These are phyloP conservation scores for Astrocystis sublimbata DNA, from an alignment of 495 filamentous ascomycete species.

Conservation along the genomic window DNA sequence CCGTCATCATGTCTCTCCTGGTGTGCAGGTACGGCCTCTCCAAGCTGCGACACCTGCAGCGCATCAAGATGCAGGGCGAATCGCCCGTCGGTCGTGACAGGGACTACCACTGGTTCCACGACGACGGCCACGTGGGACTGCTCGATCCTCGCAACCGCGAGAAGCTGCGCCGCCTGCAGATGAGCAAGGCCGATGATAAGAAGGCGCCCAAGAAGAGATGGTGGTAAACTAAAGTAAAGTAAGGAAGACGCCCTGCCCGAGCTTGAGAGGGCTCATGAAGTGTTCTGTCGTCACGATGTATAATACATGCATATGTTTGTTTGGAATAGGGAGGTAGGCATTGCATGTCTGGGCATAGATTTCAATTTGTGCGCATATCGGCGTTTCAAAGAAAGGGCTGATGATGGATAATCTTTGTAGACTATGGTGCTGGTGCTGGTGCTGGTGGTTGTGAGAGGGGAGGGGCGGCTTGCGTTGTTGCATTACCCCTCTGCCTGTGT, in stretches of 20 bases:
- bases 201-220: slow-evolving; percentile 38
- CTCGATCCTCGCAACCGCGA: slow-evolving; percentile 50
- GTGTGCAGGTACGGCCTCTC: slow-evolving; percentile 79
- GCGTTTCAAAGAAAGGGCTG: neutral
- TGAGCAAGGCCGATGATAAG: slow-evolving; percentile 41
- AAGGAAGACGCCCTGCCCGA: neutral
- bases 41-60: slow-evolving; percentile 82
- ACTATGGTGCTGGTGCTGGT: neutral
- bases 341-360: slow-evolving; percentile 6
- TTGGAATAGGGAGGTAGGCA: neutral
- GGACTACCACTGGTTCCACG: slow-evolving; percentile 46
- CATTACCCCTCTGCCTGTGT: too few relatives aligned
- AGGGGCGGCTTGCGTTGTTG: too few relatives aligned
- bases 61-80: slow-evolving; percentile 76
- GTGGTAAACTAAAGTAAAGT: too few relatives aligned
- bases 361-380: neutral
- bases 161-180: slow-evolving; percentile 45
- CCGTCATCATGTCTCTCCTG: slow-evolving; percentile 68
- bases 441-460: too few relatives aligned
- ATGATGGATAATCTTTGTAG: neutral
- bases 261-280: too few relatives aligned
- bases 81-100: slow-evolving; percentile 25
- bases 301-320: neutral
- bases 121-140: slow-evolving; percentile 43
- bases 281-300: too few relatives aligned